Evolutionary conservation across 2,329 filamentous ascomycete species (phyloP).

Genomic region (Thyridium curvatum): DNA sequence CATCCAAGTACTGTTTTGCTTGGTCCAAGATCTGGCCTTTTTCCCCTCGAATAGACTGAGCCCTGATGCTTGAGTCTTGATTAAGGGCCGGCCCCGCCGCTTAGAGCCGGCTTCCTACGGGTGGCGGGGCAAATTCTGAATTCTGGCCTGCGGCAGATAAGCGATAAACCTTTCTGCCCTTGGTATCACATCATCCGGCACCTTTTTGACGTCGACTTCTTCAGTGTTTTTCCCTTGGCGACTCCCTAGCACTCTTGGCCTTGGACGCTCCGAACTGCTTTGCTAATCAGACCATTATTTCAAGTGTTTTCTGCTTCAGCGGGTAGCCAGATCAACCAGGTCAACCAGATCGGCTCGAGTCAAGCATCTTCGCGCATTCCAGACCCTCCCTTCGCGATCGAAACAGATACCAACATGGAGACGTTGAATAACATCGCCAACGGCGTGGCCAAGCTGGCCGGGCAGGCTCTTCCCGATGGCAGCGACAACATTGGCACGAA

Average conservation of each 20-base stretch:
- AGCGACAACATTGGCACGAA: conserved; percentile 24
- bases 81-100: too few relatives aligned
- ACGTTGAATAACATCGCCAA: neutral
- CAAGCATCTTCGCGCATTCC: neutral
- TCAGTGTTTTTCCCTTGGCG: neutral
- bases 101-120: too few relatives aligned
- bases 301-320: neutral
- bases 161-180: neutral
- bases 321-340: neutral
- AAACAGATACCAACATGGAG: neutral
- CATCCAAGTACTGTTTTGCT: too few relatives aligned
- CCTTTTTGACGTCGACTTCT: neutral
- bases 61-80: too few relatives aligned
- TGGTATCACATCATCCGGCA: neutral
- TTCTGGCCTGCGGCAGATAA: neutral
- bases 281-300: neutral
- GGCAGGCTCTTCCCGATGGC: neutral
- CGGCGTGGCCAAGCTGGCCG: neutral
- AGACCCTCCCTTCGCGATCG: neutral
- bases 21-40: too few relatives aligned
- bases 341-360: neutral
- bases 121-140: neutral
- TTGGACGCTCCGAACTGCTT: neutral
- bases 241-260: too few relatives aligned
- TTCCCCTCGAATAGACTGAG: too few relatives aligned